These are phyloP conservation scores for Podaxis pistillaris DNA, from an alignment of 768 basidiomycete species.

Conservation along the genomic window DNA sequence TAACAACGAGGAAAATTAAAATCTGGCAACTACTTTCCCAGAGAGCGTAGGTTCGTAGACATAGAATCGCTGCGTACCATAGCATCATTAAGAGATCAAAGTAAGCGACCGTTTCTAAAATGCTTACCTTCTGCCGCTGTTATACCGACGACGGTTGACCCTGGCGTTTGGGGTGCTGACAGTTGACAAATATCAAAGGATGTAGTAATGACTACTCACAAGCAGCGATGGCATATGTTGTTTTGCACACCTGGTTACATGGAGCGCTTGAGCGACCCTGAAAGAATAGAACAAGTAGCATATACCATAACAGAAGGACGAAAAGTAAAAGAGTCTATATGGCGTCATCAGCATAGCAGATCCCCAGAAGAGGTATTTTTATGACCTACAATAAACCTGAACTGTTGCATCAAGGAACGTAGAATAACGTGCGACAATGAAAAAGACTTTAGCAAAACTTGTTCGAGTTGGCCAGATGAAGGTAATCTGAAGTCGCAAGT, in stretches of 20 bases:
- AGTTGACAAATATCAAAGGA: not conserved
- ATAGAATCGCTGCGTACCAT: not conserved
- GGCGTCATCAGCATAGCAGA: not conserved
- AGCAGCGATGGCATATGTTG: not conserved
- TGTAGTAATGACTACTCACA: not conserved
- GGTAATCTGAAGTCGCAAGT: not conserved
- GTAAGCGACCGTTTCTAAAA: not conserved
- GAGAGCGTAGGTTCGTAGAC: not conserved
- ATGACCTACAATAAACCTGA: not conserved
- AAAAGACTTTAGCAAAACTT: not conserved
- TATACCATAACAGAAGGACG: not conserved
- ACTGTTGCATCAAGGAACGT: not conserved
- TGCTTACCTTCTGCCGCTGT: not conserved
- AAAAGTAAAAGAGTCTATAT: not conserved
- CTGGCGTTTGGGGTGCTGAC: not conserved
- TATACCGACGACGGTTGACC: not conserved
- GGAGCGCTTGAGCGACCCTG: not conserved
- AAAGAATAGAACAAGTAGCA: not conserved
- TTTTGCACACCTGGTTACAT: not conserved
- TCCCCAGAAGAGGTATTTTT: not conserved
- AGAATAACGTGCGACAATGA: not conserved
- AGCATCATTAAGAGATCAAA: not conserved
- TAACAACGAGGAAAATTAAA: not conserved
- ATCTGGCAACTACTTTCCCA: not conserved
- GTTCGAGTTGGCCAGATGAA: not conserved